phyloP scores from a whole-genome alignment of 2,329 filamentous ascomycete genomes.

The Atkinsonella hypoxylon region DNA sequence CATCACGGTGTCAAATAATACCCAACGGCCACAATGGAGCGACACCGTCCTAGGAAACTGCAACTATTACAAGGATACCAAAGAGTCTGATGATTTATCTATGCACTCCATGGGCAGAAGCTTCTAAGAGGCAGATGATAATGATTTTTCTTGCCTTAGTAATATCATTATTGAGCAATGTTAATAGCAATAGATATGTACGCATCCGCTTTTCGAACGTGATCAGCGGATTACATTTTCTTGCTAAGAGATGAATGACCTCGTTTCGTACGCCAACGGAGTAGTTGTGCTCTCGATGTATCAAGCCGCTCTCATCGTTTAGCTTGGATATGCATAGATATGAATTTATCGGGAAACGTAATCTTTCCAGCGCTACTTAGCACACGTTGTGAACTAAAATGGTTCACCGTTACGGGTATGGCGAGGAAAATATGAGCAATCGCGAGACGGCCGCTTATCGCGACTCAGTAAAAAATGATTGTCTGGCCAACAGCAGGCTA shows the following conservation, averaged over 20 bases:
- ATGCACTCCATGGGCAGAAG: not conserved
- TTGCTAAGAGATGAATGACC: not conserved
- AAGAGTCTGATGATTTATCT: not conserved
- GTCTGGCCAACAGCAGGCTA: not conserved
- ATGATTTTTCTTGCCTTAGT: not conserved
- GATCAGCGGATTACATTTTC: not conserved
- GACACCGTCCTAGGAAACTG: not conserved
- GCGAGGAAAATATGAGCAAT: not conserved
- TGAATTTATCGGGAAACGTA: no score
- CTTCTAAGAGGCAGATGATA: not conserved
- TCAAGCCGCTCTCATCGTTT: no score
- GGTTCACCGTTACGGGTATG: not conserved
- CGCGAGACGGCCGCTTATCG: not conserved
- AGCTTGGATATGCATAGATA: no score
- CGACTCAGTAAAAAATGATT: not conserved
- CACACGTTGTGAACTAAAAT: not conserved
- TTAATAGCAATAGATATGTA: not conserved
- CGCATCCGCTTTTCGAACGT: not conserved
- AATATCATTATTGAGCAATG: not conserved
- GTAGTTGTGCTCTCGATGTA: no score
- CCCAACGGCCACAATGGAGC: not conserved
- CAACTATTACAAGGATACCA: not conserved
- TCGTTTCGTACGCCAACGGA: no score
- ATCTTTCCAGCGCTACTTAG: no score
- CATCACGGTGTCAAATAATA: constrained; percentile 1